Evolutionary conservation across 1,284 basidiomycete genomes (phyloP).

Genomic region (Moesziomyces sp.): DNA sequence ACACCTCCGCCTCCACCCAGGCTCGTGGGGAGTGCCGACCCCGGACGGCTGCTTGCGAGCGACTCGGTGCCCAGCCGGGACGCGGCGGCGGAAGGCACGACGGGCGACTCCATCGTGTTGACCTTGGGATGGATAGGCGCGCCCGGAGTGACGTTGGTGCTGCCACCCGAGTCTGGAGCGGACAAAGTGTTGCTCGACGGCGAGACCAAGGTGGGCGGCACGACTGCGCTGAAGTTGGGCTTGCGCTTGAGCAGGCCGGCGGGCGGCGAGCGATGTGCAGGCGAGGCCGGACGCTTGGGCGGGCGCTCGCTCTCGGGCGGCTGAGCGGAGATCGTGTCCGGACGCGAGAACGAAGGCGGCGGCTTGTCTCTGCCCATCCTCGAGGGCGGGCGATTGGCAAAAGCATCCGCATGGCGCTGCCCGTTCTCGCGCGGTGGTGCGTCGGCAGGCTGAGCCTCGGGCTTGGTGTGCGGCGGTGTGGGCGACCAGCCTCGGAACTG

Average conservation of each 20-base stretch:
- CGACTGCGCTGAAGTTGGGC: constrained; percentile 34
- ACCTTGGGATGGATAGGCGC: constrained; percentile 26
- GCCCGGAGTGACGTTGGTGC: constrained; percentile 28
- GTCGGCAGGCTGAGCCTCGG: background rate
- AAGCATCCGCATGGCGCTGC: background rate
- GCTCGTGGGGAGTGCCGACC: constrained; percentile 10
- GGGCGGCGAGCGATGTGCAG: constrained; percentile 21
- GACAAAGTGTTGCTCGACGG: background rate
- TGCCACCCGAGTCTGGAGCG: background rate
- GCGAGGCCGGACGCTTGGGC: constrained; percentile 32
- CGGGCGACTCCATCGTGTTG: constrained; percentile 33
- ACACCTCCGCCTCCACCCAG: background rate
- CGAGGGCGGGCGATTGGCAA: constrained; percentile 17
- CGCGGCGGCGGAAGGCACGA: constrained; percentile 8
- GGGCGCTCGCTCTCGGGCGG: background rate
- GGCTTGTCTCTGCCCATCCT: constrained; percentile 32
- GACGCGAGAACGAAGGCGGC: constrained; percentile 16
- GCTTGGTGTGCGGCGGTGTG: constrained; percentile 19
- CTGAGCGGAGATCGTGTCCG: background rate
- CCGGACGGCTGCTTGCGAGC: constrained; percentile 7
- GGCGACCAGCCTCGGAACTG: constrained; percentile 23
- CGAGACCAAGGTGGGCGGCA: constrained; percentile 14
- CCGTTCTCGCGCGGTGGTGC: constrained; percentile 8
- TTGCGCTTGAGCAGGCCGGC: constrained; percentile 46
- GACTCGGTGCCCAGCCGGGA: constrained; percentile 18